These are phyloP conservation scores for Manihot esculenta DNA, from an alignment of 441 rosid species.

Conservation along the genomic window DNA sequence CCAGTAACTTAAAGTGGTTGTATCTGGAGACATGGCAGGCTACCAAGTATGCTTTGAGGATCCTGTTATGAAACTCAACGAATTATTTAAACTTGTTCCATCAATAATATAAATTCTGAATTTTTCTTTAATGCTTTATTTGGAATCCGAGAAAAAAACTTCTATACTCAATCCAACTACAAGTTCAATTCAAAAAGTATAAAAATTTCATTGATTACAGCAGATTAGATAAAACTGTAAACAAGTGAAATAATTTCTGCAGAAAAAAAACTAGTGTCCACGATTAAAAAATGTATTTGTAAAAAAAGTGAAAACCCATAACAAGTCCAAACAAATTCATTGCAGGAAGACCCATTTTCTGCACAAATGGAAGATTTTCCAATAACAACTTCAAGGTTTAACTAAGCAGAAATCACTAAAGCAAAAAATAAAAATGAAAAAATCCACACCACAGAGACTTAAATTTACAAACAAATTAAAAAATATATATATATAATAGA, in stretches of 20 bases:
- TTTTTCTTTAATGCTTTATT: constrained; percentile 1
- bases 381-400: not conserved
- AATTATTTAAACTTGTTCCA: constrained; percentile 33
- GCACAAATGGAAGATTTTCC: not conserved
- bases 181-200: not conserved
- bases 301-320: not conserved
- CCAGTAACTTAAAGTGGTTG: constrained; percentile 78
- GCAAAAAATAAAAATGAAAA: not conserved
- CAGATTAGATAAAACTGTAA: constrained; percentile 1
- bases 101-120: constrained; percentile 19
- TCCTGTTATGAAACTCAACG: constrained; percentile 58
- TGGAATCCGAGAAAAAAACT: not conserved
- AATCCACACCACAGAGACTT: not conserved
- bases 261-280: not conserved
- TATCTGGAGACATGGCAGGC: constrained; percentile 63
- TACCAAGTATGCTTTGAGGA: constrained; percentile 49
- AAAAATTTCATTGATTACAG: not conserved
- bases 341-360: not conserved
- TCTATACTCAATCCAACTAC: constrained; percentile 2
- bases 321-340: constrained; percentile 6
- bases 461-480: not conserved
- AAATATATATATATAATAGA: too few relatives aligned
- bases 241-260: not conserved
- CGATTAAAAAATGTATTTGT: not conserved
- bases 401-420: not conserved